These are phyloP conservation scores for Chaetomium cochliodes DNA, from an alignment of 495 filamentous ascomycete genomes.

Conservation along the genomic window DNA sequence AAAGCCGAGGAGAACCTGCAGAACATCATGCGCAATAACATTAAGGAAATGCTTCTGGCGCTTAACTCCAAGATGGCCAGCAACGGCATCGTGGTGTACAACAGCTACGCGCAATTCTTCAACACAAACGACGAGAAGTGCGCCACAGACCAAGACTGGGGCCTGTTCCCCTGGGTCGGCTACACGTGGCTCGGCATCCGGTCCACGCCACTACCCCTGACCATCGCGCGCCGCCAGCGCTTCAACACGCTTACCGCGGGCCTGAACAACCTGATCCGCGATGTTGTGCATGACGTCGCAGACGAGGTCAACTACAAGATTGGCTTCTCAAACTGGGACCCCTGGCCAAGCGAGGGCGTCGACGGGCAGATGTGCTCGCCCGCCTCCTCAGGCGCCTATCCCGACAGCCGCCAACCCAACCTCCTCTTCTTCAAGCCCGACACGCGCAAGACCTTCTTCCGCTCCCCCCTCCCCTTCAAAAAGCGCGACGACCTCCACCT, in stretches of 20 bases:
- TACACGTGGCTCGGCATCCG: not conserved
- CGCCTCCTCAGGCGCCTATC: not conserved
- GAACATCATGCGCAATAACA: not conserved
- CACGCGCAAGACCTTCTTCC: constrained; percentile 12
- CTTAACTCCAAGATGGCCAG: not conserved
- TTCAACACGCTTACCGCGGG: not conserved
- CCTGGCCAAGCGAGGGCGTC: not conserved
- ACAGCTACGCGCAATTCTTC: constrained; percentile 10
- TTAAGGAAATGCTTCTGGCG: not conserved
- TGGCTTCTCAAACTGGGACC: constrained; percentile 6
- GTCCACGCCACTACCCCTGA: constrained; percentile 4
- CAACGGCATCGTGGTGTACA: constrained; percentile 5
- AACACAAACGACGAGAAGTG: constrained; percentile 9
- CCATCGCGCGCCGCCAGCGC: constrained; percentile 3
- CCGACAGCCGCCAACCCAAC: not conserved
- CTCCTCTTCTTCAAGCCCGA: constrained; percentile 8
- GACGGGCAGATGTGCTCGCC: constrained; percentile 14
- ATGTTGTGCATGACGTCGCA: constrained; percentile 3
- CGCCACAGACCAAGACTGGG: constrained; percentile 1
- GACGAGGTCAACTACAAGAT: constrained; percentile 2
- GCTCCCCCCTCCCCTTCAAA: constrained; percentile 5
- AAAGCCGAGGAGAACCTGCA: constrained; percentile 6
- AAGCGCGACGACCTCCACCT: not conserved
- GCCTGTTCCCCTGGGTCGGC: not conserved
- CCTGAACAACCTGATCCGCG: not conserved